Evolutionary conservation across 306 rosid genomes (phyloP), one percentile per base, ranked within the genome.

Genomic region (Carpinus viminea): DNA sequence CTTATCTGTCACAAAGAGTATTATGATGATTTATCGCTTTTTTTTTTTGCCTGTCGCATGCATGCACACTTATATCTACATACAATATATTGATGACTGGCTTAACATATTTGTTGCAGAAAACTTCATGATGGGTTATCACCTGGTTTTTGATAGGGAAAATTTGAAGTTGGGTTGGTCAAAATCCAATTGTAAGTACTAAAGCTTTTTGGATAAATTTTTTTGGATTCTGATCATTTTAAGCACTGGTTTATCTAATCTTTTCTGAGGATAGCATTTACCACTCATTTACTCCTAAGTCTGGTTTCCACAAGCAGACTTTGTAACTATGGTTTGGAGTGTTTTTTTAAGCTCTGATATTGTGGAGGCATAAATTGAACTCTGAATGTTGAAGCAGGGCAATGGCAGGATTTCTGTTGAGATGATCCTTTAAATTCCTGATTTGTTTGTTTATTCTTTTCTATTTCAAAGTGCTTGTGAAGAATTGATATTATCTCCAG

Each of bases 101-200:
- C 55, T 55, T 85, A 74, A 21, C 60, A 52, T 69, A 74, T 81
- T 60, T 77, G 80, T 74, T 71, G 66, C 93, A 89, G 96, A 87
- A 77, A 86, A 91, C 81, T 87, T 83, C 83, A 83, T 91, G 77
- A 82, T 50, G 52, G 93, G 89, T 51, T 84, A 91, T 77, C 85
- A 45, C 47, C 31, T 87, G 88, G 90, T 87, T 56, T 89, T 91
- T 77, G 91, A 91, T 81, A 53, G 93, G 72, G 91, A 88, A 80
- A 88, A 87, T 59, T 47, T 80, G 76, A 76, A 74, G 68, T 83
- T 91, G 82, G 89, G 89, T 47, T 91, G 96, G 96, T 88, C 91
- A 43, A 85, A 82, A 51, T 87, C 90, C 74, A 76, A 87, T 70
- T 91, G 96, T 91, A 72, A 91, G 96, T 82, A 48, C 45, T 41